Conservation (phyloP, 176 grass and related monocot genomes). For the Panicum miliaceum region DNA sequence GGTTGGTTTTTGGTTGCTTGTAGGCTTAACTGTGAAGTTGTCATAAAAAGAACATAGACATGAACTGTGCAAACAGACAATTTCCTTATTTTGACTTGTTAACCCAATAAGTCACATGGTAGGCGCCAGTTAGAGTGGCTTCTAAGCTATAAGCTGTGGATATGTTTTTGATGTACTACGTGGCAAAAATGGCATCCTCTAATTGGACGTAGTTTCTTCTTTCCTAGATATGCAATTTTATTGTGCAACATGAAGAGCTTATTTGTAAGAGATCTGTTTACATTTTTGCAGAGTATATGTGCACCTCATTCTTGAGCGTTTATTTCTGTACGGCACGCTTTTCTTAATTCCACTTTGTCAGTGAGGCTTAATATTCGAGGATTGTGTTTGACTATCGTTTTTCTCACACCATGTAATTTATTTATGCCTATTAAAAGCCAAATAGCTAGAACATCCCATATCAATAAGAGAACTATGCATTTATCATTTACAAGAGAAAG, state of each 20-base stretch:
- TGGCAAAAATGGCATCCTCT: neutral
- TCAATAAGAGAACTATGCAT: neutral
- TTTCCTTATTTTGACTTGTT: neutral
- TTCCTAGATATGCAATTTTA: conserved; percentile 9
- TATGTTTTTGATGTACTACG: neutral
- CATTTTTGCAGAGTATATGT: neutral
- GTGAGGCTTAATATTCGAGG: neutral
- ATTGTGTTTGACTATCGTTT: conserved; percentile 6
- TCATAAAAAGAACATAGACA: neutral
- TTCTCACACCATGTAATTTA: neutral
- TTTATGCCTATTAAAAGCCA: conserved; percentile 24
- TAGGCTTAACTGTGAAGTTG: neutral
- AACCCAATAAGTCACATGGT: neutral
- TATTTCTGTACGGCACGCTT: neutral
- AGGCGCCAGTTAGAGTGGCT: neutral
- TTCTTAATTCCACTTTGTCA: neutral
- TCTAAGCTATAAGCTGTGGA: neutral
- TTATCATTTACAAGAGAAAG: conserved; percentile 7
- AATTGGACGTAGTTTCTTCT: neutral
- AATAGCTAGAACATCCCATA: conserved; percentile 11
- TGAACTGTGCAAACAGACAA: neutral
- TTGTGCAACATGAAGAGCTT: neutral
- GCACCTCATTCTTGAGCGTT: conserved; percentile 12
- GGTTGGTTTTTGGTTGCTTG: conserved; percentile 9
- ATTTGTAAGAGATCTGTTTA: neutral